These are phyloP conservation scores for Albizia julibrissin DNA, from an alignment of 306 rosid genomes.

Conservation along the genomic window DNA sequence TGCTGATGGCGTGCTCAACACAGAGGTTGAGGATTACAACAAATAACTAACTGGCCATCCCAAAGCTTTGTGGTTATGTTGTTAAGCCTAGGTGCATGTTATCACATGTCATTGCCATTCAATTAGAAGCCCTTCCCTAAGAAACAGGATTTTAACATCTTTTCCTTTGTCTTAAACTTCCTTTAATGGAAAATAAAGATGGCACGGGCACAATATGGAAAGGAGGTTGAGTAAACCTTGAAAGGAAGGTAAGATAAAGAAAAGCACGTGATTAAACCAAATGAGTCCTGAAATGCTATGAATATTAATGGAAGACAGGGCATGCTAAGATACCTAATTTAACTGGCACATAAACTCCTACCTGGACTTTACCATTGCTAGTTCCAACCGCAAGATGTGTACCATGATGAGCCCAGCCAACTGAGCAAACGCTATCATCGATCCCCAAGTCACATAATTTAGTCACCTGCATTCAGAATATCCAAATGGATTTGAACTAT, in stretches of 20 bases:
- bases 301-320: conserved; percentile 6
- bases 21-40: background rate
- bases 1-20: too few species aligned
- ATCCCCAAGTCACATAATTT: conserved; percentile 84
- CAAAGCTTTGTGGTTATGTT: background rate
- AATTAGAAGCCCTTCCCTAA: background rate
- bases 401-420: conserved; percentile 93
- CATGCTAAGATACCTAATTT: background rate
- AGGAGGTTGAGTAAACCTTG: conserved; percentile 7
- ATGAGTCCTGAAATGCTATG: background rate
- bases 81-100: background rate
- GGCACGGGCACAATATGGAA: background rate
- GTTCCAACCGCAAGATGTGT: conserved; percentile 83
- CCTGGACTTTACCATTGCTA: conserved; percentile 84
- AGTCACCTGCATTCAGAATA: conserved; percentile 59
- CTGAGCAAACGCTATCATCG: conserved; percentile 79
- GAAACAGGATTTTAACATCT: background rate
- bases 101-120: conserved; percentile 8
- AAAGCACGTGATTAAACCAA: conserved; percentile 8
- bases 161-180: background rate
- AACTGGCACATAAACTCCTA: conserved; percentile 35
- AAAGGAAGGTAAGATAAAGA: background rate
- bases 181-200: background rate
- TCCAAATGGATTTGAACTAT: conserved; percentile 15
- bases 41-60: conserved; percentile 11